Evolutionary conservation across 2,329 filamentous ascomycete species (phyloP), one percentile per base, ranked within the genome.

Genomic region (Hypoxylon sp.): DNA sequence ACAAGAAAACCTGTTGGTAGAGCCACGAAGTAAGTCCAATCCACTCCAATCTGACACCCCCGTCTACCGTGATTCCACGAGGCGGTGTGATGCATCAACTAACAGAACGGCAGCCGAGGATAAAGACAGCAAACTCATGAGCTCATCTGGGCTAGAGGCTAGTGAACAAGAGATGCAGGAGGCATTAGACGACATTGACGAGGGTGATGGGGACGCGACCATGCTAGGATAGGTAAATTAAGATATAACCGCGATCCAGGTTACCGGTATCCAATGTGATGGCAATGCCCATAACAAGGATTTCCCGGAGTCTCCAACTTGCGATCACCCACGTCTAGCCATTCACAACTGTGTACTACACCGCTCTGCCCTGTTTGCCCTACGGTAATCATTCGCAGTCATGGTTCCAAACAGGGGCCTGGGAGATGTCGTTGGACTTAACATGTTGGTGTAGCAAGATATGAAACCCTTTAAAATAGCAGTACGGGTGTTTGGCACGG

Each of bases 1-100:
- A 4, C 94, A 97, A 79, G 93, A 97, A 79, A 95, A 95, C 77
- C 85, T 95, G 7, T 86, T 97, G 1, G 90, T 95, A 50, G 95
- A 97, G 76, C 88, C 92, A n/a, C 92, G 82, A 78, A 90, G 89
- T 91, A 82, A 85, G 88, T 86, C 55, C 51, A 53, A 51, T 14
- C 20, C 49, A 65, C 30, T 42, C 54, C 69, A 62, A 70, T 53
- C 37, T 22, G 14, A 56, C 13, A 30, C 13, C 46, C 59, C 44
- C 50, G 33, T 44, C 25, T 33, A 2, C 46, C 50, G 10, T 55
- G n/a, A 30, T 60, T 14, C 54, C 20, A 54, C 42, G 54, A 49
- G 35, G 55, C 49, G 53, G 58, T 61, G 44, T 48, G 40, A 61
- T 64, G 35, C 25, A 53, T 27, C 40, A 49, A 69, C 77, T 79